Percentiles rank a stretch among this genome's conserved stretches.
These are phyloP conservation scores for Lepidopterella palustris DNA, from an alignment of 495 filamentous ascomycete genomes.

Conservation along the genomic window DNA sequence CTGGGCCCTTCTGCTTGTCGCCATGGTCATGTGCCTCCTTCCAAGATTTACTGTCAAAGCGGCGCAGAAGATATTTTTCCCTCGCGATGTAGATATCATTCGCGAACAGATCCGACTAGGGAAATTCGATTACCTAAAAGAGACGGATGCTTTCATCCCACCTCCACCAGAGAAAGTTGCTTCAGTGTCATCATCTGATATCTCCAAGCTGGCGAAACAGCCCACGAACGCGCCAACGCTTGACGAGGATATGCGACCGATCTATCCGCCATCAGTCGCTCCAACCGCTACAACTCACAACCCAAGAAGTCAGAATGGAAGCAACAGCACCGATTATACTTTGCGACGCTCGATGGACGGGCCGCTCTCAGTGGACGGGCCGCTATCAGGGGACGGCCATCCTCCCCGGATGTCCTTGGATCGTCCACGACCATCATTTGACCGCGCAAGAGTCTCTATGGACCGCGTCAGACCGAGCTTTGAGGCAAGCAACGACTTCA, in stretches of 20 bases:
- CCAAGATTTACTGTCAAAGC: conserved; percentile 81
- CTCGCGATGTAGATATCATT: conserved; percentile 90
- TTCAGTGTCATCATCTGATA: conserved; percentile 55
- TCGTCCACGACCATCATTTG: conserved; percentile 62
- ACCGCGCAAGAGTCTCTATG: conserved; percentile 68
- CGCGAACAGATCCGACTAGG: conserved; percentile 82
- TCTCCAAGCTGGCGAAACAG: conserved; percentile 43
- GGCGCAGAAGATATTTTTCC: conserved; percentile 87
- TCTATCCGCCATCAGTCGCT: conserved; percentile 82
- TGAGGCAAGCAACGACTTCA: conserved; percentile 83
- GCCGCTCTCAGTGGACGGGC: conserved; percentile 16
- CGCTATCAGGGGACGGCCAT: background rate
- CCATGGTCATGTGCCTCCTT: conserved; percentile 68
- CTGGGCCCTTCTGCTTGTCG: conserved; percentile 75
- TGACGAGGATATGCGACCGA: conserved; percentile 78
- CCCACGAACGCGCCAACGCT: conserved; percentile 48
- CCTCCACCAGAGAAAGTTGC: conserved; percentile 35
- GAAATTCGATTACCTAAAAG: conserved; percentile 65
- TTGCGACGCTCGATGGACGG: conserved; percentile 23
- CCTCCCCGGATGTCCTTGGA: conserved; percentile 33
- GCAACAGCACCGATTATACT: conserved; percentile 90
- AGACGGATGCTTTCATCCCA: conserved; percentile 41
- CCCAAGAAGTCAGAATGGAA: conserved; percentile 79
- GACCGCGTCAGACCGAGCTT: conserved; percentile 71
- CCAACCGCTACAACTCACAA: conserved; percentile 73